These are phyloP conservation scores for Globisporangium nunn DNA, from an alignment of 352 stramenopile genomes.

Conservation along the genomic window DNA sequence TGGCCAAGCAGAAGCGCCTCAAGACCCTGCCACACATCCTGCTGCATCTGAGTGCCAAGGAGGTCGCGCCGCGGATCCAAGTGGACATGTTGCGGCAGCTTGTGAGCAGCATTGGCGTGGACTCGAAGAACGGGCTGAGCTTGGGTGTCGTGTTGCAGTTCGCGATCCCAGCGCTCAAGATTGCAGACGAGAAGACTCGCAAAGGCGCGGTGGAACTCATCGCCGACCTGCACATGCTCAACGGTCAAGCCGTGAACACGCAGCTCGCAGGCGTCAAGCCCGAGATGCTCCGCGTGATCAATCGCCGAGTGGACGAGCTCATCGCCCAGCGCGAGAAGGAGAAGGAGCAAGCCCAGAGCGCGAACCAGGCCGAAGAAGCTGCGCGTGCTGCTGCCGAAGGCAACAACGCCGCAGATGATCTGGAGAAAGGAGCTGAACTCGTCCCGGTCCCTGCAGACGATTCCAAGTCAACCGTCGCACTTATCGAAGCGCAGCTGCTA, in stretches of 20 bases:
- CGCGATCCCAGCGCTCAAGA: slow-evolving; percentile 57
- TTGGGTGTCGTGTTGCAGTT: slow-evolving; percentile 65
- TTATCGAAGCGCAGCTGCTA: slow-evolving; percentile 33
- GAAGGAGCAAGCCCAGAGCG: slow-evolving; percentile 21
- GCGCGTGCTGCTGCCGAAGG: background rate
- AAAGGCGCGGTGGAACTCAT: slow-evolving; percentile 66
- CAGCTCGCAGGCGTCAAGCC: slow-evolving; percentile 50
- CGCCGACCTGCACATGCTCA: slow-evolving; percentile 41
- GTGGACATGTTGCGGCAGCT: slow-evolving; percentile 52
- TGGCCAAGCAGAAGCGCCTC: slow-evolving; percentile 59
- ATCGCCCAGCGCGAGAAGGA: slow-evolving; percentile 34
- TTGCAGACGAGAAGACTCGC: slow-evolving; percentile 72
- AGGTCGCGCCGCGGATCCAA: slow-evolving; percentile 42
- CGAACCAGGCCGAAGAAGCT: slow-evolving; percentile 41
- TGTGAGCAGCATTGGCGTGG: slow-evolving; percentile 44
- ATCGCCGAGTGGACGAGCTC: slow-evolving; percentile 66
- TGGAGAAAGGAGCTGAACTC: slow-evolving; percentile 20
- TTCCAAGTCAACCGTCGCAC: slow-evolving; percentile 23
- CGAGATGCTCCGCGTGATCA: slow-evolving; percentile 72
- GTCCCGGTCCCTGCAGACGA: slow-evolving; percentile 45
- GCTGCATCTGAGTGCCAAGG: slow-evolving; percentile 52
- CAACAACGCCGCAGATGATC: slow-evolving; percentile 17
- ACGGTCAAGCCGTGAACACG: slow-evolving; percentile 26
- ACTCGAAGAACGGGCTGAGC: slow-evolving; percentile 27
- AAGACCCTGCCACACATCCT: slow-evolving; percentile 47